Evolutionary conservation across 208 protist genomes (phyloP), one percentile per base, ranked within the genome.

Genomic region (Trypanosoma lewisi): DNA sequence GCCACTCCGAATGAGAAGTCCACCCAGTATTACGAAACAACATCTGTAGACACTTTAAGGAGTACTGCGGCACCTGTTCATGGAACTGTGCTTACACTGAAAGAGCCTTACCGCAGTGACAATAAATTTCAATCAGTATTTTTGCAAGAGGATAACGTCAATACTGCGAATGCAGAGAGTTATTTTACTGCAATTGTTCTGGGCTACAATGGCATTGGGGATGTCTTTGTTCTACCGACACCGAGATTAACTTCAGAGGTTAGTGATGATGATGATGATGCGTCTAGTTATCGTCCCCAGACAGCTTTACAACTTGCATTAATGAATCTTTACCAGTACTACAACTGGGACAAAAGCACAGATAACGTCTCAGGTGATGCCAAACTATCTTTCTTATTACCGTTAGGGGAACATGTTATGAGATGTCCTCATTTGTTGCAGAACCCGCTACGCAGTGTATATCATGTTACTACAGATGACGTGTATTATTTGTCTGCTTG

Each of bases 191-290:
- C 58, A 17, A 50, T 83, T n/a, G 33, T 87, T 31, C 65, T 87
- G 44, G 81, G 81, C 12, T 87, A 82, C 66, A 58, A 78, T 49
- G 58, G 49, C 12, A 17, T 62, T 12, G 73, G 65, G 0, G 30
- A 52, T 7, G 77, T 63, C n/a, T 77, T 69, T 34, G 36, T 85
- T 4, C 55, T 74, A 19, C 71, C 73, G 4, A 47, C 23, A 45
- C 59, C 68, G 19, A 37, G 31, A 30, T 11, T 61, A 39, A 6
- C 30, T 51, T 42, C 17, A 16, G 11, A 50, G 19, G n/a, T n/a
- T n/a, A n/a, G n/a, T n/a, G n/a, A n/a, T n/a, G n/a, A n/a, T n/a
- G n/a, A n/a, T n/a, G 50, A 51, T 34, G 51, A 30, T 21, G 11
- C 50, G 1, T 51, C 34, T 14, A 23, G 27, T 16, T 70, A 63